Percentiles rank a stretch among this genome's conserved stretches.
Conservation (phyloP, 2,329 filamentous ascomycete genomes). For the Aulographum hederae region DNA sequence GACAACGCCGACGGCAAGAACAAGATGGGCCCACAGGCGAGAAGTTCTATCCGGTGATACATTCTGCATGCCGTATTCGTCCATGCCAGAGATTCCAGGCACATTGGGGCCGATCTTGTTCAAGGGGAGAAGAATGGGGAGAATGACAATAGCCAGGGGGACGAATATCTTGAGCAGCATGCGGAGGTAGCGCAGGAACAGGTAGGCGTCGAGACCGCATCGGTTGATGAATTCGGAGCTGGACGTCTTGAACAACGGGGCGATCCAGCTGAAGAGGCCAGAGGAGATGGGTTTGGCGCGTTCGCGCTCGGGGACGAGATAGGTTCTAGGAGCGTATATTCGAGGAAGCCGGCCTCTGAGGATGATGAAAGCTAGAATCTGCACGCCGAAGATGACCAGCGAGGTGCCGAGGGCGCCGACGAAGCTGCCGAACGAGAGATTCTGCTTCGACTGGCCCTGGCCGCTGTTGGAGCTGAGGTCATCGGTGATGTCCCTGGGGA, state of each 20-base stretch:
- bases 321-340: slow-evolving; percentile 78
- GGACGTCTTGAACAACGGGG: slow-evolving; percentile 45
- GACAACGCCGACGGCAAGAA: slow-evolving; percentile 62
- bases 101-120: slow-evolving; percentile 45
- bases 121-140: slow-evolving; percentile 73
- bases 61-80: slow-evolving; percentile 77
- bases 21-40: slow-evolving; percentile 68
- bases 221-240: slow-evolving; percentile 82
- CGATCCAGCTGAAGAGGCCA: slow-evolving; percentile 34
- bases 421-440: slow-evolving; percentile 16
- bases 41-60: slow-evolving; percentile 45
- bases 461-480: slow-evolving; percentile 1
- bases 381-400: slow-evolving; percentile 16
- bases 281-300: slow-evolving; percentile 56
- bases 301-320: slow-evolving; percentile 69
- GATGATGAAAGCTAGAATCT: slow-evolving; percentile 53
- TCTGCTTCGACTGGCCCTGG: slow-evolving; percentile 19
- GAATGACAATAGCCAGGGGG: slow-evolving; percentile 56
- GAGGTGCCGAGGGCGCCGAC: slow-evolving; percentile 18
- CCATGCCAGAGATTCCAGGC: slow-evolving; percentile 39
- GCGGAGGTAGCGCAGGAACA: slow-evolving; percentile 81
- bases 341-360: slow-evolving; percentile 61
- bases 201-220: slow-evolving; percentile 90
- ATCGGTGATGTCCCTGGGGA: neutral
- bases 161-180: slow-evolving; percentile 84